Evolutionary conservation across 208 protist species (phyloP).

Genomic region (Acanthamoeba castellanii): DNA sequence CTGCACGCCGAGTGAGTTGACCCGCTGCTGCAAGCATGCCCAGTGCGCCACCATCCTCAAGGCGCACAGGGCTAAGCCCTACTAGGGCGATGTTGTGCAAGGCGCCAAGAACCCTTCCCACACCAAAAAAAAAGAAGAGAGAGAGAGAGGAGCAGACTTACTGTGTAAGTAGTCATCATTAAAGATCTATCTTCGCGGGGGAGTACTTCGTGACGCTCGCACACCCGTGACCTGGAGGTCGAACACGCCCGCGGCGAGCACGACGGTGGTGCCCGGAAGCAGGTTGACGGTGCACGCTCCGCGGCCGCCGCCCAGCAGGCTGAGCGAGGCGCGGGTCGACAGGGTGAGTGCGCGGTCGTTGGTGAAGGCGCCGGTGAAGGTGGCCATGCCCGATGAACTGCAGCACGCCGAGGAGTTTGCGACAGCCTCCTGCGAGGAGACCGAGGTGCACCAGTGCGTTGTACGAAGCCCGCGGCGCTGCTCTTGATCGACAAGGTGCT

Average conservation of each 20-base stretch:
- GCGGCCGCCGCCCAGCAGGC: background rate
- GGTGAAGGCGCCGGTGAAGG: conserved; percentile 41
- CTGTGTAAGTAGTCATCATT: too few relatives aligned
- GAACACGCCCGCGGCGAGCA: background rate
- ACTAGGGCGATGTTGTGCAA: too few relatives aligned
- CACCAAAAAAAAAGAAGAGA: too few relatives aligned
- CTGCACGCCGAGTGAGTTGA: too few relatives aligned
- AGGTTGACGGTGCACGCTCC: conserved; percentile 11
- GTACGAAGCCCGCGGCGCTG: background rate
- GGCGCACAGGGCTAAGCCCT: too few relatives aligned
- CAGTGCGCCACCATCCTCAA: too few relatives aligned
- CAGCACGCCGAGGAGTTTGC: background rate
- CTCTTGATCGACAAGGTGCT: conserved; percentile 14
- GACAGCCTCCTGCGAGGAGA: conserved; percentile 41
- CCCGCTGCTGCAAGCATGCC: too few relatives aligned
- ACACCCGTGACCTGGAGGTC: conserved; percentile 25
- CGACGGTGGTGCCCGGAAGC: background rate
- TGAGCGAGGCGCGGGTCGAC: background rate
- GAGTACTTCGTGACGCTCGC: too few relatives aligned
- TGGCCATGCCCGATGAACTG: background rate
- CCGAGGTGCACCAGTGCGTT: background rate
- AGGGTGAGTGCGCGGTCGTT: conserved; percentile 31
- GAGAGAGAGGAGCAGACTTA: too few relatives aligned
- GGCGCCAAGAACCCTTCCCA: too few relatives aligned
- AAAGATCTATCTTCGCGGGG: too few relatives aligned